Evolutionary conservation across 2,329 filamentous ascomycete genomes (phyloP), one percentile per base, ranked within the genome.

Genomic region (Exophiala sp.): DNA sequence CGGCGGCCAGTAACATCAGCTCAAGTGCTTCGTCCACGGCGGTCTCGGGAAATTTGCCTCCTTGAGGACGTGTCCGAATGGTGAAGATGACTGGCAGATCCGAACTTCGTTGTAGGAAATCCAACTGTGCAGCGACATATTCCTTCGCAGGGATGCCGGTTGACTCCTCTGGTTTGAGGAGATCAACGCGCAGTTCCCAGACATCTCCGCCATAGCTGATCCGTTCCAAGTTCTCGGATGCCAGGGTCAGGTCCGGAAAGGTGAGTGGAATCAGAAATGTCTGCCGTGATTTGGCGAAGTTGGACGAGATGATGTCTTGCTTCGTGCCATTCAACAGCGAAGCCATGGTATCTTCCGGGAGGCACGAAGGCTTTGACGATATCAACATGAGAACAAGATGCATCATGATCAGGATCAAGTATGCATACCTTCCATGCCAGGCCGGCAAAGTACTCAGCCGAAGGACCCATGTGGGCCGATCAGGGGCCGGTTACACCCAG

Each of bases 31-130:
- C 65, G 11, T 75, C 72, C 0, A 86, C 85, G 48, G 88, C 79
- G 34, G 88, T 82, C 85, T 90, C 90, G 0, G 88, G 88, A 56
- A 93, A 94, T 19, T 81, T 81, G 24, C 88, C 88, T 62, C 91
- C 93, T 63, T 94, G 88, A 23, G 77, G 80, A 1, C 81, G 88
- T 65, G 88, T 93, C 58, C 88, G 77, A 0, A 85, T 90, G 0
- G 88, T 94, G 65, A 91, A 91, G 49, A 94, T 89, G 64, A 95
- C 88, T n/a, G 88, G 88, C 35, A 95, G 72, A 62, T 94, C 88
- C 0, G 87, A 93, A 56, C 86, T 80, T 66, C 93, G 87, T 19
- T 88, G 81, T 53, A 95, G 69, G 1, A 88, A 71, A 86, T 91
- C 90, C 48, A 95, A 76, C 67, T 94, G 88, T 66, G 91, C 82